phyloP scores from a whole-genome alignment of 306 rosid genomes.

The Fagus sylvatica region DNA sequence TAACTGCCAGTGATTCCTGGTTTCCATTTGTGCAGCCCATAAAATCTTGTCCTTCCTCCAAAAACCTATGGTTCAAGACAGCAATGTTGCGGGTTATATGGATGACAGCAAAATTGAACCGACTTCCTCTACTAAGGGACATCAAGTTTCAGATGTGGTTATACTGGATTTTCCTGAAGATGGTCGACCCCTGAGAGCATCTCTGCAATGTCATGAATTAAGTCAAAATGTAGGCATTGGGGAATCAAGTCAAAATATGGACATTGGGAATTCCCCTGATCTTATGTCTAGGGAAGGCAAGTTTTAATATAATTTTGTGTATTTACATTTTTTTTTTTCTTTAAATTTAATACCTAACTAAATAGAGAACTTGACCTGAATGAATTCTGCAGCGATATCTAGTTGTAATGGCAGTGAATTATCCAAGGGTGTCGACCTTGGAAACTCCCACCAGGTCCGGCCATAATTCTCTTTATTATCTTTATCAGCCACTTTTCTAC shows the following conservation, averaged over 20 bases:
- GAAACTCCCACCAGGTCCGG: constrained; percentile 53
- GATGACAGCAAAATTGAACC: constrained; percentile 15
- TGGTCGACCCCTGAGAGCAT: constrained; percentile 15
- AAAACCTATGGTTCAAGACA: constrained; percentile 41
- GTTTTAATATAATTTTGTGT: constrained; percentile 22
- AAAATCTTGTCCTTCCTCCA: constrained; percentile 77
- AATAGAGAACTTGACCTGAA: constrained; percentile 18
- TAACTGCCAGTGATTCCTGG: constrained; percentile 22
- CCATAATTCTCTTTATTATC: constrained; percentile 20
- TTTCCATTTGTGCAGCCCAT: constrained; percentile 52
- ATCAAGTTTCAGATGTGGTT: constrained; percentile 25
- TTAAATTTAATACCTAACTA: not conserved
- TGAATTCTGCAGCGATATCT: constrained; percentile 45
- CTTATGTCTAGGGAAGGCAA: constrained; percentile 42
- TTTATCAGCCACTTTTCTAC: constrained; percentile 17
- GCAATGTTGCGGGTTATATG: constrained; percentile 30
- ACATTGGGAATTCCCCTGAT: constrained; percentile 20
- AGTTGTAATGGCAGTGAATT: constrained; percentile 29
- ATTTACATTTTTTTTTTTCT: constrained; percentile 4
- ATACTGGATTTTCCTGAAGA: constrained; percentile 37
- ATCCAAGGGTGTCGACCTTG: constrained; percentile 23
- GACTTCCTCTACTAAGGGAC: constrained; percentile 28
- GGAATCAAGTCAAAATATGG: constrained; percentile 27
- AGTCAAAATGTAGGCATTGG: constrained; percentile 18
- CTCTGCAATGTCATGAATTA: constrained; percentile 17